Evolutionary conservation across 2,329 filamentous ascomycete species (phyloP).

Genomic region (Fusarium nurragi): DNA sequence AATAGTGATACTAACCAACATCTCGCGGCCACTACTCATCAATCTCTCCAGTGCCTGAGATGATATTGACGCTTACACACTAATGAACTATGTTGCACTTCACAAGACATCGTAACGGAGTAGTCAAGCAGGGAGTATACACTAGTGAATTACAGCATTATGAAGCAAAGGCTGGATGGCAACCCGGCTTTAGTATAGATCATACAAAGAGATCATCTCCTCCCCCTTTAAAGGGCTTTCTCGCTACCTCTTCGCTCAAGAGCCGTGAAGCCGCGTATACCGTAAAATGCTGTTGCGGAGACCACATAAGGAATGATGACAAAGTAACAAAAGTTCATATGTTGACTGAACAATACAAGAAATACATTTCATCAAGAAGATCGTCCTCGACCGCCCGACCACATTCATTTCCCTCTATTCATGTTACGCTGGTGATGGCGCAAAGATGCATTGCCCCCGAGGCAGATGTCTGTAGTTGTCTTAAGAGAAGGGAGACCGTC

Average conservation of each 20-base stretch:
- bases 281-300: conserved; percentile 20
- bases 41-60: too few species aligned
- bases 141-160: conserved; percentile 59
- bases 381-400: conserved; percentile 30
- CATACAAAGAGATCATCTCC: conserved; percentile 41
- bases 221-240: conserved; percentile 11
- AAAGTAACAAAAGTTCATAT: conserved; percentile 19
- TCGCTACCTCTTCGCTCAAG: conserved; percentile 19
- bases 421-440: background rate
- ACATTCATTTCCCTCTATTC: conserved; percentile 5
- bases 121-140: conserved; percentile 45
- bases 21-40: background rate
- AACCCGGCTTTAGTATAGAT: conserved; percentile 41
- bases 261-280: conserved; percentile 24
- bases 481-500: conserved; percentile 21
- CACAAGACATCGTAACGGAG: background rate
- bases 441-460: conserved; percentile 12
- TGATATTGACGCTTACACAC: background rate
- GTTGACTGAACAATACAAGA: conserved; percentile 13
- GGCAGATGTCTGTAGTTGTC: conserved; percentile 12
- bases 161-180: conserved; percentile 53
- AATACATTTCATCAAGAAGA: conserved; percentile 23
- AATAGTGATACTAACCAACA: background rate
- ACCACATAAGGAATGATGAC: conserved; percentile 33
- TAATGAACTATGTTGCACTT: background rate